phyloP scores from a whole-genome alignment of 371 early-diverging fungal genomes.

The Blakeslea trispora region DNA sequence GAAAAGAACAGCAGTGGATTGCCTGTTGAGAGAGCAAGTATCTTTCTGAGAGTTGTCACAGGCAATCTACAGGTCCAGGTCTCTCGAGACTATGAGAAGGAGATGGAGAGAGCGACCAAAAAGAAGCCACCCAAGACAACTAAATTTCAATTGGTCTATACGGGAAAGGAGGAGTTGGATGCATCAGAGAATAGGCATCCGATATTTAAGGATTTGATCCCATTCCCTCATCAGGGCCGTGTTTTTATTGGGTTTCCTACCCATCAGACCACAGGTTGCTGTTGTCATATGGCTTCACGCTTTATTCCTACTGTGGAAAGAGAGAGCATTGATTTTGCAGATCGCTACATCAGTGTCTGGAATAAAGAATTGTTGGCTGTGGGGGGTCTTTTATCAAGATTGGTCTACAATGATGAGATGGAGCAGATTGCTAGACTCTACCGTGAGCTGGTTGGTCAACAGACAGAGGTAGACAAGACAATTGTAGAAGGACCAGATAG shows the following conservation, averaged over 20 bases:
- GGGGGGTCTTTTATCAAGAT: slow-evolving; percentile 72
- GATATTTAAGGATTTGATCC: slow-evolving; percentile 74
- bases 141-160: slow-evolving; percentile 71
- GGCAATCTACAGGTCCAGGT: slow-evolving; percentile 64
- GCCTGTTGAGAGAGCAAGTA: slow-evolving; percentile 53
- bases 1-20: slow-evolving; percentile 17
- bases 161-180: slow-evolving; percentile 76
- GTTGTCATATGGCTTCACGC: slow-evolving; percentile 80
- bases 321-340: slow-evolving; percentile 91
- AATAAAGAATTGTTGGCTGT: slow-evolving; percentile 81
- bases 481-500: slow-evolving; percentile 21
- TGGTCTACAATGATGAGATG: slow-evolving; percentile 83
- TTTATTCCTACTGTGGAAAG: slow-evolving; percentile 92
- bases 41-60: slow-evolving; percentile 76
- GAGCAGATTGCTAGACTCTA: slow-evolving; percentile 58
- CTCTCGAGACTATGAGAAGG: slow-evolving; percentile 55
- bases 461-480: slow-evolving; percentile 36
- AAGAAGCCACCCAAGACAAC: slow-evolving; percentile 84
- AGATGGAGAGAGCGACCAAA: slow-evolving; percentile 92
- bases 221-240: slow-evolving; percentile 79
- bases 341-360: slow-evolving; percentile 79
- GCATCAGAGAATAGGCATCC: slow-evolving; percentile 57
- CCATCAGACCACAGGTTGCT: slow-evolving; percentile 90
- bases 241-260: slow-evolving; percentile 92
- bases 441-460: slow-evolving; percentile 50